phyloP scores from a whole-genome alignment of 2,329 filamentous ascomycete species.

The Dothideomycetidae sp. region DNA sequence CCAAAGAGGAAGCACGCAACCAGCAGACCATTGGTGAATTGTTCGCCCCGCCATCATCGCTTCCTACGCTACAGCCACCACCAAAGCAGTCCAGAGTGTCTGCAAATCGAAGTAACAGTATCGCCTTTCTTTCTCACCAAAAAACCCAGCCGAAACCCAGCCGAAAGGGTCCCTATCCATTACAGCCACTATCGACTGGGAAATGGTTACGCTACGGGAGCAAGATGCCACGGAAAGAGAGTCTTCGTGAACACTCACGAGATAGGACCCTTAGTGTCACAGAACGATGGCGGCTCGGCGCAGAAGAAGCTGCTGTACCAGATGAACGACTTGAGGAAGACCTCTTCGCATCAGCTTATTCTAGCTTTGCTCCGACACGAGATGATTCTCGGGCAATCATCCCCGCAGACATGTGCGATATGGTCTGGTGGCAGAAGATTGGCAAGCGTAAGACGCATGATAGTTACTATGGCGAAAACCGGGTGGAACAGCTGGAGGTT shows the following conservation, averaged over 20 bases:
- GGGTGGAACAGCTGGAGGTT: conserved; percentile 1
- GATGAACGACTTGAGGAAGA: conserved; percentile 46
- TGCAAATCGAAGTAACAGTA: conserved; percentile 41
- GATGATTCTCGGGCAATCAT: conserved; percentile 60
- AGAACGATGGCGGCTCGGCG: conserved; percentile 31
- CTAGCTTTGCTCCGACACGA: conserved; percentile 61
- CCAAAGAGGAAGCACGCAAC: conserved; percentile 29
- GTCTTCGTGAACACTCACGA: neutral
- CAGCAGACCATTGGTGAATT: conserved; percentile 57
- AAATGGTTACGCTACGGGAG: conserved; percentile 48
- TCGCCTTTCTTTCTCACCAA: conserved; percentile 39
- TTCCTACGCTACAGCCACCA: conserved; percentile 55
- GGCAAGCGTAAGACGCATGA: conserved; percentile 26
- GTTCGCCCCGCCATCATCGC: conserved; percentile 52
- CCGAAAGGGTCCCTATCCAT: conserved; percentile 44
- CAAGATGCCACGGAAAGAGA: conserved; percentile 12
- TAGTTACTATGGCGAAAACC: conserved; percentile 1
- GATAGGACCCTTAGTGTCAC: conserved; percentile 55
- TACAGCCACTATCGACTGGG: conserved; percentile 50
- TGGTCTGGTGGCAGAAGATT: conserved; percentile 62
- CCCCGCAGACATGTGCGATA: conserved; percentile 50
- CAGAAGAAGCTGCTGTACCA: conserved; percentile 22
- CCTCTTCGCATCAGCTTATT: conserved; percentile 63
- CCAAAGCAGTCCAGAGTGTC: conserved; percentile 53
- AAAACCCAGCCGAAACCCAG: conserved; percentile 24